Conservation (phyloP, 306 rosid species). For the Parietaria judaica region DNA sequence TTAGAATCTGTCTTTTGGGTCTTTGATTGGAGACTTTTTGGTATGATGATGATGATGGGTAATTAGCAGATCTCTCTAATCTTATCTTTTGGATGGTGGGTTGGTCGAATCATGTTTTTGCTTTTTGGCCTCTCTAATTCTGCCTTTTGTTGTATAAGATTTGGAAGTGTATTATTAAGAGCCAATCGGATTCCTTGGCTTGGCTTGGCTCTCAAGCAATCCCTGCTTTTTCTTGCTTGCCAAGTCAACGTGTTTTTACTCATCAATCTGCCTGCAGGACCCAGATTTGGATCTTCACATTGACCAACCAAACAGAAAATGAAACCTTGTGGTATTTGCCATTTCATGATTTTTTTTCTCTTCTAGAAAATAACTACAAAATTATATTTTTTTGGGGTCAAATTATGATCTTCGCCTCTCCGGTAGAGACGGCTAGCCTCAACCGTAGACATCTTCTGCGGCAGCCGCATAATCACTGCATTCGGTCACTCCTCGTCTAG, state of each 20-base stretch:
- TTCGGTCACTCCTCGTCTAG: too few species aligned
- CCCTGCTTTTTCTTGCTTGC: background rate
- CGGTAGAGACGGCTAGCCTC: too few species aligned
- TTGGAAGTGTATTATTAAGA: conserved; percentile 19
- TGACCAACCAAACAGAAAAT: background rate
- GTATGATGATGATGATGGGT: conserved; percentile 4
- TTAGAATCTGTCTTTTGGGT: conserved; percentile 9
- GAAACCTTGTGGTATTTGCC: too few species aligned
- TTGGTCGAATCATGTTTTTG: conserved; percentile 16
- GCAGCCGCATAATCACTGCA: too few species aligned
- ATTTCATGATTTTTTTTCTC: too few species aligned
- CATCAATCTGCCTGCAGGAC: background rate
- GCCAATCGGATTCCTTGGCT: background rate
- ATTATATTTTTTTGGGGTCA: too few species aligned
- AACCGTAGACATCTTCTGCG: too few species aligned
- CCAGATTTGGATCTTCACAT: background rate
- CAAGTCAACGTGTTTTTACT: background rate
- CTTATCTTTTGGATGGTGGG: conserved; percentile 10
- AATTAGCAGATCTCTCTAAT: background rate
- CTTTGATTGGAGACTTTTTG: conserved; percentile 5
- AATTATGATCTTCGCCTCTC: too few species aligned
- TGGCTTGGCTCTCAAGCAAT: background rate
- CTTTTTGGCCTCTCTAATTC: conserved; percentile 15
- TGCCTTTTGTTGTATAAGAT: conserved; percentile 14
- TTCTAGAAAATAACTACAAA: too few species aligned